Percentiles rank a stretch among this genome's conserved stretches.
Conservation (phyloP, 1,139 yeast genomes). For the Suhomyces bolitotheri region DNA sequence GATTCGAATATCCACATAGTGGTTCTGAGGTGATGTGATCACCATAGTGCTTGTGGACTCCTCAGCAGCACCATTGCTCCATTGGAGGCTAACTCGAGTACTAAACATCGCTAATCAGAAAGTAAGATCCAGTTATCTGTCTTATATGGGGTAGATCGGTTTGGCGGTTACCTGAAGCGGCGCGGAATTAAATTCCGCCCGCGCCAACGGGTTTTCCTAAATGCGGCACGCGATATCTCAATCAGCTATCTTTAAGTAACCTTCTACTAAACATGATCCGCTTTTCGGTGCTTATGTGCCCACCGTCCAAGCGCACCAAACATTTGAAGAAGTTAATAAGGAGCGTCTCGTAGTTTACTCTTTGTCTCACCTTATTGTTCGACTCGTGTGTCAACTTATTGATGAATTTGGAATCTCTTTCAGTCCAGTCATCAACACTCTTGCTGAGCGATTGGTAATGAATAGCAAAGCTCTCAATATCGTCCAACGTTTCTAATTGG, state of each 20-base stretch:
- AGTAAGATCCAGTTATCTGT: background rate
- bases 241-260: conserved; percentile 8
- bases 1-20: conserved; percentile 48
- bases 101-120: conserved; percentile 17
- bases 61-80: conserved; percentile 46
- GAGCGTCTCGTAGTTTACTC: conserved; percentile 42
- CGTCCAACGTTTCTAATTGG: conserved; percentile 46
- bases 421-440: conserved; percentile 38
- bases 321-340: conserved; percentile 37
- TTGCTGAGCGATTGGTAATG: conserved; percentile 41
- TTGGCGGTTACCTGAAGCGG: conserved; percentile 1
- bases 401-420: conserved; percentile 32
- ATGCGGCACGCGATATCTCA: background rate
- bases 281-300: conserved; percentile 25
- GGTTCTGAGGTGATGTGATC: conserved; percentile 43
- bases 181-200: conserved; percentile 5
- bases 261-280: conserved; percentile 22
- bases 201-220: too few relatives aligned
- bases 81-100: conserved; percentile 51
- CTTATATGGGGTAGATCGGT: conserved; percentile 4
- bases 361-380: conserved; percentile 25
- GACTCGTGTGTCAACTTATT: conserved; percentile 24
- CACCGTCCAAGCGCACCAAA: conserved; percentile 45
- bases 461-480: conserved; percentile 45
- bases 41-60: conserved; percentile 58